Percentiles rank a stretch among this genome's conserved stretches.
These are phyloP conservation scores for Linum usitatissimum DNA, from an alignment of 345 rosid genomes.

Conservation along the genomic window DNA sequence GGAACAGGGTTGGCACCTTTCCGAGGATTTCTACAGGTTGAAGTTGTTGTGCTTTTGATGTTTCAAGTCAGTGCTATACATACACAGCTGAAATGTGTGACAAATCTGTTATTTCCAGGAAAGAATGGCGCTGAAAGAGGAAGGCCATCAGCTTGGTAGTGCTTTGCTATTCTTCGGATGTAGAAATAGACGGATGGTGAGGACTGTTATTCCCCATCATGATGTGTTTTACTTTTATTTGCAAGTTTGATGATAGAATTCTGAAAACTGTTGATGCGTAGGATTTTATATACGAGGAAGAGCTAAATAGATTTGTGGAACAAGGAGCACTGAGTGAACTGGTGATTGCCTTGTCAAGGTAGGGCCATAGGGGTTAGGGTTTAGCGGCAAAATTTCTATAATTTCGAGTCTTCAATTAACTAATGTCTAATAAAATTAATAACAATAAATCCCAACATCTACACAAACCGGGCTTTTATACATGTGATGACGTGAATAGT, in stretches of 20 bases:
- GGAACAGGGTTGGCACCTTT: slow-evolving; percentile 29
- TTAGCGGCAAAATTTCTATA: too few species aligned
- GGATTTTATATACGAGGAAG: slow-evolving; percentile 29
- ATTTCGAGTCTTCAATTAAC: too few species aligned
- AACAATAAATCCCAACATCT: too few species aligned
- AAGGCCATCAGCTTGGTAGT: slow-evolving; percentile 19
- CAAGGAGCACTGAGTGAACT: slow-evolving; percentile 22
- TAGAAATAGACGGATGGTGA: slow-evolving; percentile 23
- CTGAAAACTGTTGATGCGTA: not conserved
- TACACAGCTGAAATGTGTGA: not conserved
- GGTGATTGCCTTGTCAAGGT: slow-evolving; percentile 25
- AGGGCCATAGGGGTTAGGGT: too few species aligned
- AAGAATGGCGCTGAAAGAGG: slow-evolving; percentile 21
- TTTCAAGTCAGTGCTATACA: not conserved
- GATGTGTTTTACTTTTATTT: not conserved
- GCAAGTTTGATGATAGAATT: not conserved
- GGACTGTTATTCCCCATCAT: not conserved
- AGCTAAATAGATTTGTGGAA: slow-evolving; percentile 20
- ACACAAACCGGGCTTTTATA: too few species aligned
- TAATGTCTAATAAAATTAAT: too few species aligned
- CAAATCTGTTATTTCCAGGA: slow-evolving; percentile 12
- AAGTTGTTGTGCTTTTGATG: not conserved
- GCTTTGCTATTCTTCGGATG: slow-evolving; percentile 24
- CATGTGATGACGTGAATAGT: too few species aligned
- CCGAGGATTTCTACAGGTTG: slow-evolving; percentile 25